Conservation (phyloP, 441 rosid genomes). For the Syzygium malaccense region DNA sequence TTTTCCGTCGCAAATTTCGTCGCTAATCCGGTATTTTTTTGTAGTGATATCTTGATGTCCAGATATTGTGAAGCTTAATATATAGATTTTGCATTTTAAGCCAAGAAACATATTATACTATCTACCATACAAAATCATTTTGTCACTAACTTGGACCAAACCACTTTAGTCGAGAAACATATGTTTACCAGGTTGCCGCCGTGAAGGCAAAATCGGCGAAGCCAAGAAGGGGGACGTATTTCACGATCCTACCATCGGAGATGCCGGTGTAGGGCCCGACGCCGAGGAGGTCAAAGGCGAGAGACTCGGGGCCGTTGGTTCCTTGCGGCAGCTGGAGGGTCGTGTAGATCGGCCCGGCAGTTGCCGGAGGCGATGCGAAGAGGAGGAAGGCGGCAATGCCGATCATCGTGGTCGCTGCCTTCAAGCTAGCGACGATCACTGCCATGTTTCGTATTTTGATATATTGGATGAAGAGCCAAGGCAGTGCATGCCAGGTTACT, state of each 20-base stretch:
- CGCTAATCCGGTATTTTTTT: too few relatives aligned
- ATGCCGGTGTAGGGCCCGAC: not conserved
- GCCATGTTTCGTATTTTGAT: not conserved
- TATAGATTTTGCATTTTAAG: too few relatives aligned
- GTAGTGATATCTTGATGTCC: too few relatives aligned
- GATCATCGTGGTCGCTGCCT: rapidly evolving
- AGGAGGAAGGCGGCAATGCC: not conserved
- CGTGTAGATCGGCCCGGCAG: not conserved
- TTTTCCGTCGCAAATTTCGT: too few relatives aligned
- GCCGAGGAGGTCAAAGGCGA: not conserved
- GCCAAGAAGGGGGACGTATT: not conserved
- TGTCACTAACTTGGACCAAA: too few relatives aligned
- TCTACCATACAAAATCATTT: too few relatives aligned
- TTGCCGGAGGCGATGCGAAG: not conserved
- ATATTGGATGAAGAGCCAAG: not conserved
- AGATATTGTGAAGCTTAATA: too few relatives aligned
- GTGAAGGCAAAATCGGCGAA: not conserved
- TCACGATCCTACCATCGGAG: not conserved
- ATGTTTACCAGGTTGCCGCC: not conserved
- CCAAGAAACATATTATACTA: too few relatives aligned
- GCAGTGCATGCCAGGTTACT: not conserved
- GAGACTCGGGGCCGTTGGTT: not conserved
- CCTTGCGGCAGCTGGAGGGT: not conserved
- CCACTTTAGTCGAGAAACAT: not conserved
- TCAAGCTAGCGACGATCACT: not conserved